A percentile compares a stretch with the other conserved stretches of the same genome.
phyloP scores from a whole-genome alignment of 2,329 filamentous ascomycete species.

The Harringtonia lauricola region DNA sequence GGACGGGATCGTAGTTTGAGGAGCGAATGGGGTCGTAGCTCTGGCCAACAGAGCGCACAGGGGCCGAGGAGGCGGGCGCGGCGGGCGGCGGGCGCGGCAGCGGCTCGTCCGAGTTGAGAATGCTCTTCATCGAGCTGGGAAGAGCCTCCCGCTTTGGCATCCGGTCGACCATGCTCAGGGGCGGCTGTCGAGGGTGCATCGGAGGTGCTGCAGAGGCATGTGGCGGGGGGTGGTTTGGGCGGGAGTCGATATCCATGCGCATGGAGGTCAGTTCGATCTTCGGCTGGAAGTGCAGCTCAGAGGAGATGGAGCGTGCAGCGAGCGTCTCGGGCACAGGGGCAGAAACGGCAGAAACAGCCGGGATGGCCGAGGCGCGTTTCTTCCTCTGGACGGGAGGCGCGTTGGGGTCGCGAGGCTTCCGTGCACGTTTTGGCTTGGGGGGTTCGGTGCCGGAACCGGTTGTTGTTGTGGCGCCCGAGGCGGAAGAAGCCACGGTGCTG shows the following conservation, averaged over 20 bases:
- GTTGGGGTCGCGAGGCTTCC: slow-evolving; percentile 50
- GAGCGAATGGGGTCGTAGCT: slow-evolving; percentile 85
- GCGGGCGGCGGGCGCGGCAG: slow-evolving; percentile 27
- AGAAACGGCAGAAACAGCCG: no score
- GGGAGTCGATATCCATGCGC: slow-evolving; percentile 22
- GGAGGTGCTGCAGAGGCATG: slow-evolving; percentile 8
- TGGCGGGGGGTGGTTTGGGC: slow-evolving; percentile 14
- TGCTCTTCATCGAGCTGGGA: slow-evolving; percentile 42
- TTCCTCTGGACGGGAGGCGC: slow-evolving; percentile 42
- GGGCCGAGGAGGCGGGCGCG: slow-evolving; percentile 22
- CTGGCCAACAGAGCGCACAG: slow-evolving; percentile 58
- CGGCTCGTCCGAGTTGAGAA: slow-evolving; percentile 41
- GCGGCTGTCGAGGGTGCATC: slow-evolving; percentile 10
- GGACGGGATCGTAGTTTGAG: slow-evolving; percentile 54
- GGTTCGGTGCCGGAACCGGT: slow-evolving; percentile 23
- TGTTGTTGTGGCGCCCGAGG: slow-evolving; percentile 19
- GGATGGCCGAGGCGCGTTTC: no score
- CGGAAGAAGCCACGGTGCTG: slow-evolving; percentile 15
- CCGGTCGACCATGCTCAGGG: slow-evolving; percentile 24
- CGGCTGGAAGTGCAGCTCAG: slow-evolving; percentile 6
- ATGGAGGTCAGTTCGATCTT: slow-evolving; percentile 27
- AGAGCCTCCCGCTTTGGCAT: slow-evolving; percentile 40
- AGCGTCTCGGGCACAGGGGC: not conserved
- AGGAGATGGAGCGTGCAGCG: slow-evolving; percentile 5
- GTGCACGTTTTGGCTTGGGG: slow-evolving; percentile 38